Evolutionary conservation across 805 yeast genomes (phyloP), one percentile per base, ranked within the genome.

Genomic region (Saccharomycopsis microspora): DNA sequence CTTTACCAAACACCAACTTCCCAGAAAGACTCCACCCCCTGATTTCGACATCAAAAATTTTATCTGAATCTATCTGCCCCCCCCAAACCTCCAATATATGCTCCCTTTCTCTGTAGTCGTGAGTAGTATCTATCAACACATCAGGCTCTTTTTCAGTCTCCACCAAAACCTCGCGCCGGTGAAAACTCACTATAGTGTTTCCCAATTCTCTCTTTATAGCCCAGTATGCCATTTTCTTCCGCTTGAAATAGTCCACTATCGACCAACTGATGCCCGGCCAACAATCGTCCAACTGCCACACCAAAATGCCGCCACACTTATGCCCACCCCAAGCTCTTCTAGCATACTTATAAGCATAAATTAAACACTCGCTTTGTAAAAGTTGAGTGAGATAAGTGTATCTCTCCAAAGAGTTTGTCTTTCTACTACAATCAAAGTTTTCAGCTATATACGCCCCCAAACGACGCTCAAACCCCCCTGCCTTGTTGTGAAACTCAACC

Each of bases 191-290:
- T 10, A n/a, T 30, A 4, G 64, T 50, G 7, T 65, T 56, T n/a
- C 55, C 42, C 46, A 64, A 58, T 49, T 70, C 74, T 53, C 78
- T 63, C 54, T 69, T 71, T 33, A 72, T 61, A 1, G 75, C 68
- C 54, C 68, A 74, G 55, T 67, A 74, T 0, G 70, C 72, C 48
- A 74, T 54, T 55, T 74, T 74, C 5, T 74, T 75, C 31, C 68
- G 56, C 38, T 56, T 56, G 46, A 60, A 68, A 48, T 56, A 66
- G 53, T 74, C 79, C 19, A 66, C 61, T 32, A 73, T 58, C 1
- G 77, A 60, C 78, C 79, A 74, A n/a, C 70, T 63, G 1, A 76
- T 65, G 2, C 64, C 71, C 1, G 78, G 78, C 73, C 76, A 72
- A 49, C 75, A 71, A 55, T 74, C 78, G 51, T 74, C 72, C 30